Conservation (phyloP, 352 stramenopile genomes). For the Phytophthora quininea region DNA sequence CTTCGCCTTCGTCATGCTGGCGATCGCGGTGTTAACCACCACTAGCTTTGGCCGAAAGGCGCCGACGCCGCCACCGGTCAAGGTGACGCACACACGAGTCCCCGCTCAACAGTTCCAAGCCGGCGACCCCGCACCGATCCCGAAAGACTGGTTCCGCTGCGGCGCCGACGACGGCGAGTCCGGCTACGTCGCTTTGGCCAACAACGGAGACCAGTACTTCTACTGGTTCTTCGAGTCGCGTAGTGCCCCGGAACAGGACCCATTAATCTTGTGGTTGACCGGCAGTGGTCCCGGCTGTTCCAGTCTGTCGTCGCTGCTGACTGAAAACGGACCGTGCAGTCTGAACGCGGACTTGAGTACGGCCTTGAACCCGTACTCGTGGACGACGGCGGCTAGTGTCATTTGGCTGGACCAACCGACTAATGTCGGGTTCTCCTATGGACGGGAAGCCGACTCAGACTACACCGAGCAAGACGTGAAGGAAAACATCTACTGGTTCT, state of each 20-base stretch:
- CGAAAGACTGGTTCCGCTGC: constrained; percentile 25
- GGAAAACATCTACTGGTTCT: constrained; percentile 60
- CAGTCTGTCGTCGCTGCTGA: constrained; percentile 45
- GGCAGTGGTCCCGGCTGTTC: constrained; percentile 47
- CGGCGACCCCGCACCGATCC: neutral
- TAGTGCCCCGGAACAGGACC: constrained; percentile 47
- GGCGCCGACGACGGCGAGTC: constrained; percentile 46
- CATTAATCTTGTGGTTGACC: constrained; percentile 76
- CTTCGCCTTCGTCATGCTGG: constrained; percentile 26
- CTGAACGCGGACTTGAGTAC: constrained; percentile 44
- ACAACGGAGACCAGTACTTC: constrained; percentile 50
- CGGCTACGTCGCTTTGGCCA: constrained; percentile 46
- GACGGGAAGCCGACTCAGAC: constrained; percentile 23
- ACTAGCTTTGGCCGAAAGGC: constrained; percentile 13
- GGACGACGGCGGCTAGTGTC: constrained; percentile 61
- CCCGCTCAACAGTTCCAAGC: constrained; percentile 9
- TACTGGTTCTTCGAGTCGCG: constrained; percentile 76
- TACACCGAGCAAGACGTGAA: constrained; percentile 37
- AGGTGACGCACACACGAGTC: constrained; percentile 10
- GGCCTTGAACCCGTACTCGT: constrained; percentile 51
- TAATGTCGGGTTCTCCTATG: constrained; percentile 55
- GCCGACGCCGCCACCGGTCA: constrained; percentile 9
- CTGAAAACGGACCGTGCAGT: constrained; percentile 63
- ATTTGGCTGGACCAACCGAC: constrained; percentile 67
- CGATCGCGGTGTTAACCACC: constrained; percentile 25